phyloP scores from a whole-genome alignment of 2,329 filamentous ascomycete genomes.

The Beauveria caledonica region DNA sequence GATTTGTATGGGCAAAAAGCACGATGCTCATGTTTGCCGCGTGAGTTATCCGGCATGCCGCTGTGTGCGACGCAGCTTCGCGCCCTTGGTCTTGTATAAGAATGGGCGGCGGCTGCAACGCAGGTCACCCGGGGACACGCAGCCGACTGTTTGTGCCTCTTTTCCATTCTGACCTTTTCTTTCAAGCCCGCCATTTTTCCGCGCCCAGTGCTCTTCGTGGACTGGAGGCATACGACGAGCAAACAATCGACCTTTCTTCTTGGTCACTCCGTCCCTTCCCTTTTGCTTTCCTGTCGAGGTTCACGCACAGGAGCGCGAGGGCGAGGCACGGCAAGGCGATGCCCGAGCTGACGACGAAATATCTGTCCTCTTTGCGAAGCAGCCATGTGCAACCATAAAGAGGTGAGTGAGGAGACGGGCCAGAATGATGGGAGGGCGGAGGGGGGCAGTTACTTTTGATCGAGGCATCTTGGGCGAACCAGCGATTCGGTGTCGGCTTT shows the following conservation, averaged over 20 bases:
- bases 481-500: no score
- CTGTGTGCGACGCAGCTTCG: background rate
- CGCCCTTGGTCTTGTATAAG: background rate
- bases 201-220: no score
- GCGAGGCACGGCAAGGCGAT: no score
- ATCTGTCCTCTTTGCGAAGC: background rate
- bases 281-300: background rate
- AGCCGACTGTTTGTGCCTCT: background rate
- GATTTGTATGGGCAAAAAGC: background rate
- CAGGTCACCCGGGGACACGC: background rate
- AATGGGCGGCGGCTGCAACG: background rate
- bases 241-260: no score
- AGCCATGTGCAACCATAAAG: slow-evolving; percentile 5
- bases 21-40: background rate
- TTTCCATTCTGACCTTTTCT: background rate
- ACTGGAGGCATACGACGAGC: no score
- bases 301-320: no score
- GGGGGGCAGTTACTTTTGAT: background rate
- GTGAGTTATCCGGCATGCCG: background rate
- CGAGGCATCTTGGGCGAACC: no score
- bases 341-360: no score
- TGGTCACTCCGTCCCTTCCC: background rate
- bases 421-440: no score
- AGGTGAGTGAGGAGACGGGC: background rate
- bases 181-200: no score